Percentiles rank a stretch among this genome's conserved stretches.
Conservation (phyloP, 305 asterid genomes). For the Fraxinus xanthoxyloides region DNA sequence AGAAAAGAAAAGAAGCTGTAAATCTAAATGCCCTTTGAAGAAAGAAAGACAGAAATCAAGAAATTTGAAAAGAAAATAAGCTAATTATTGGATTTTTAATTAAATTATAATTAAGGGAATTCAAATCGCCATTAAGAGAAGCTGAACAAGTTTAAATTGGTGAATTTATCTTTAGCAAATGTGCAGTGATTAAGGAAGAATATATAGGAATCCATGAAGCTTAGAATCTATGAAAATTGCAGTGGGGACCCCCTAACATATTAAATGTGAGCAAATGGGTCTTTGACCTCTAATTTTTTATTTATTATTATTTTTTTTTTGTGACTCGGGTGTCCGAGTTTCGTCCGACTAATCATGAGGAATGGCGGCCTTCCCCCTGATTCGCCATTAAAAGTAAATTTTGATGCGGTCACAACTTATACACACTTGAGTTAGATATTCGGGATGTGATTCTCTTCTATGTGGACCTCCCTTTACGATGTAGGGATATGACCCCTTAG, state of each 20-base stretch:
- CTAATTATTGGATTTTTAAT: constrained; percentile 16
- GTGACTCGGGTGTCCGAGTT: too few relatives aligned
- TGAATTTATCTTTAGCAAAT: neutral
- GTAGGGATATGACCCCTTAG: too few relatives aligned
- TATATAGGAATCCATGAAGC: neutral
- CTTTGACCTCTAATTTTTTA: neutral
- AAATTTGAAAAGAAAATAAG: constrained; percentile 30
- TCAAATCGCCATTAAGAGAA: constrained; percentile 28
- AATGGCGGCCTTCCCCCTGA: too few relatives aligned
- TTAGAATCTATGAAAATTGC: neutral
- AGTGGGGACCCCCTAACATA: neutral
- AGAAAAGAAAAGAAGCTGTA: constrained; percentile 9
- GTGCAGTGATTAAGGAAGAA: neutral
- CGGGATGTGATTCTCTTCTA: too few relatives aligned
- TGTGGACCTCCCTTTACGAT: too few relatives aligned
- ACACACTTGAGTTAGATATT: too few relatives aligned
- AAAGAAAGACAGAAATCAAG: neutral
- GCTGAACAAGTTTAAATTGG: neutral
- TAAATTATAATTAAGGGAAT: constrained; percentile 5
- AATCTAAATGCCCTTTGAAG: neutral
- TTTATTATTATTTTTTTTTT: too few relatives aligned
- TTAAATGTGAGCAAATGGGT: neutral
- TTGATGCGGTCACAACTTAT: too few relatives aligned
- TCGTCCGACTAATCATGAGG: too few relatives aligned
- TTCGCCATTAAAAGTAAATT: too few relatives aligned